Evolutionary conservation across 257 asterid genomes (phyloP), one percentile per base, ranked within the genome.

Genomic region (Anisodus tanguticus): DNA sequence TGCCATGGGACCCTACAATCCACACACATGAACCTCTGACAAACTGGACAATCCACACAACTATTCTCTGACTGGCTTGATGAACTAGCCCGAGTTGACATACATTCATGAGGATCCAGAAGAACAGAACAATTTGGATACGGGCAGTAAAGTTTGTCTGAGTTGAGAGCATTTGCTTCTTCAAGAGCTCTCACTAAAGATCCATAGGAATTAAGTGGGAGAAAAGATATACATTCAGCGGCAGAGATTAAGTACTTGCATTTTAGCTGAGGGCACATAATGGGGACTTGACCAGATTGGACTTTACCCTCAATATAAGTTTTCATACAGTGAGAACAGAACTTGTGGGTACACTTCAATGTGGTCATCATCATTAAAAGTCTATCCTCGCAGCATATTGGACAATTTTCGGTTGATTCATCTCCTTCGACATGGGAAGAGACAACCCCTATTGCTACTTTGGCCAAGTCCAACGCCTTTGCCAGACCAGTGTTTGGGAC

Each of bases 1-100:
- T 96, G 99, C 98, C 99, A 94, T 54, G 95, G 98, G 59, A 92
- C 96, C 86, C 80, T 88, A 89, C 99, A 96, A 74, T 92, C 94
- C 60, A 92, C 87, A 83, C 99, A 96, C 43, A 96, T 86, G 55
- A 89, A 87, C 84, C 94, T 86, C 87, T 90, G 89, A 88, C 99
- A 96, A 67, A 86, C 94, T 6, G 95, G 94, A 85, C 99, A 96
- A 87, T 92, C 98, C 60, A 93, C 87, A 79, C 94, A 90, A 76
- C 90, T 88, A 78, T 90, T 86, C 26, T 90, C 97, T 1, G 91
- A 87, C 80, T 84, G 90, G 74, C 94, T 88, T 54, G 93, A 91
- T 0, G 95, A 91, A 84, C 95, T 92, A 51, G 87, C 90, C 86
- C 88, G 79, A 70, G 90, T 83, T 2, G 95, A 92, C 76, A 86